Conservation (phyloP, 805 yeast species). For the Lipomyces sp. region DNA sequence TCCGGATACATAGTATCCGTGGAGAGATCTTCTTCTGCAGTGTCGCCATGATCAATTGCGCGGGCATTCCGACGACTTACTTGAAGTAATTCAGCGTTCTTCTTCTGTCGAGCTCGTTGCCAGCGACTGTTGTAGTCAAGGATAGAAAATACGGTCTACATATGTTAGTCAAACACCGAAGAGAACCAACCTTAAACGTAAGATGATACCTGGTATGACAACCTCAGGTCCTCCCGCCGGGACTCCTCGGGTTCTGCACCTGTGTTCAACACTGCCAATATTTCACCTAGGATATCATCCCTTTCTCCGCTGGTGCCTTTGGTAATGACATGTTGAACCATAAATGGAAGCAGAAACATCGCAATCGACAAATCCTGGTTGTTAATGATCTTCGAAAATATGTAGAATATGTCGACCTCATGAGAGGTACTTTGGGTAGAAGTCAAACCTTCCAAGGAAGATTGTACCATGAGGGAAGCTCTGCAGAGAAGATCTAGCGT, state of each 20-base stretch:
- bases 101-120: slow-evolving; percentile 44
- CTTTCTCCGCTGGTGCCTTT: slow-evolving; percentile 51
- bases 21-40: background rate
- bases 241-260: slow-evolving; percentile 1
- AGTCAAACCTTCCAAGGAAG: background rate
- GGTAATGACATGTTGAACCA: slow-evolving; percentile 65
- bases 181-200: background rate
- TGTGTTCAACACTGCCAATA: slow-evolving; percentile 56
- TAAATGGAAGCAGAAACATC: slow-evolving; percentile 76
- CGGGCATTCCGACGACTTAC: slow-evolving; percentile 13
- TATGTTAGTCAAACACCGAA: background rate
- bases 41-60: slow-evolving; percentile 17
- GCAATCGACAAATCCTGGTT: slow-evolving; percentile 74
- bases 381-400: slow-evolving; percentile 66
- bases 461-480: slow-evolving; percentile 44
- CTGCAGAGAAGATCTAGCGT: slow-evolving; percentile 66
- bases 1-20: slow-evolving; percentile 10
- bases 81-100: slow-evolving; percentile 17
- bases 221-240: slow-evolving; percentile 53
- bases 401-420: slow-evolving; percentile 55
- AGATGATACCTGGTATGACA: slow-evolving; percentile 59
- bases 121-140: slow-evolving; percentile 85
- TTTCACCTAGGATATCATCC: slow-evolving; percentile 60
- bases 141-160: slow-evolving; percentile 64
- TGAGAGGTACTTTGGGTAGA: background rate